Percentiles rank a stretch among this genome's conserved stretches.
phyloP scores from a whole-genome alignment of 1,284 basidiomycete genomes.

The Leccinum pachyderme region DNA sequence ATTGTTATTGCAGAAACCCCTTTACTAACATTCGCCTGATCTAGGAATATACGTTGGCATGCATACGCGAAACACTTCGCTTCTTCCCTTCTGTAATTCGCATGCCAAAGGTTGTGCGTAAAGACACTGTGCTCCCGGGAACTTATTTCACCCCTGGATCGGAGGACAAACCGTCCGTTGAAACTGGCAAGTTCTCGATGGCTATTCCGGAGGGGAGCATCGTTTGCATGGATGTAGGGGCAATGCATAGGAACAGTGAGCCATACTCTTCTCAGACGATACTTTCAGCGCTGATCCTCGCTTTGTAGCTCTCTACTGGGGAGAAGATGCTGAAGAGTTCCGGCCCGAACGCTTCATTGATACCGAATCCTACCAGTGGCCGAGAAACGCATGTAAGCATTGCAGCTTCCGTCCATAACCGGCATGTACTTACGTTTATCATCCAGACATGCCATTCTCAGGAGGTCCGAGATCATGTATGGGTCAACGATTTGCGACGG shows the following conservation, averaged over 20 bases:
- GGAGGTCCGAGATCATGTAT: conserved; percentile 41
- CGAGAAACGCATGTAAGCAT: conserved; percentile 32
- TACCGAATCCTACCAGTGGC: conserved; percentile 37
- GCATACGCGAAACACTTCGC: conserved; percentile 45
- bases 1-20: background rate
- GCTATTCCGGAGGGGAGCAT: conserved; percentile 41
- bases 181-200: conserved; percentile 35
- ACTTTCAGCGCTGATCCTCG: background rate
- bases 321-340: conserved; percentile 41
- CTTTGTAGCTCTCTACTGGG: conserved; percentile 39
- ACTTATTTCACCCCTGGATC: conserved; percentile 34
- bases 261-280: background rate
- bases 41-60: conserved; percentile 42
- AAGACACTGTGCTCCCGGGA: conserved; percentile 36
- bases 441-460: conserved; percentile 38
- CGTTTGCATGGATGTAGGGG: conserved; percentile 40
- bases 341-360: conserved; percentile 50
- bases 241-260: conserved; percentile 38
- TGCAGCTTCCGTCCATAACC: background rate
- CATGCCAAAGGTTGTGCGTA: conserved; percentile 39
- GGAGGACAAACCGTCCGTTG: conserved; percentile 24
- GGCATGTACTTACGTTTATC: background rate
- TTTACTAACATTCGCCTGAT: background rate
- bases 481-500: conserved; percentile 36
- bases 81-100: conserved; percentile 39